A percentile compares a stretch with the other conserved stretches of the same genome.
These are phyloP conservation scores for Pythium phragmiticola DNA, from an alignment of 352 stramenopile genomes.

Conservation along the genomic window DNA sequence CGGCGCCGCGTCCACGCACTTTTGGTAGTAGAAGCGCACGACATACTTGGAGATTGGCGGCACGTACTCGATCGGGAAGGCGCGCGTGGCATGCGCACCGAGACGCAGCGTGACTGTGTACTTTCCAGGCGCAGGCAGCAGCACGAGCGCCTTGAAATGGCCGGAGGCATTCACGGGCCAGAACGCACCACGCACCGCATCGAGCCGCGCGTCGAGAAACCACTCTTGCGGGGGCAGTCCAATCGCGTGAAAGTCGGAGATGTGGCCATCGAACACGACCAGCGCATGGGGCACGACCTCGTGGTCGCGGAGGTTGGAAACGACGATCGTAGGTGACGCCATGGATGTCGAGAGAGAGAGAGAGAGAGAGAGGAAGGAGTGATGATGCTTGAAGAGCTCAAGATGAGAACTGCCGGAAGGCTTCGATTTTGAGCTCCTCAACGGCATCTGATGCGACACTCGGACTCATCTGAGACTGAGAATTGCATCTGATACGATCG, in stretches of 20 bases:
- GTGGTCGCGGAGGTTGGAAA: conserved; percentile 84
- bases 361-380: not conserved
- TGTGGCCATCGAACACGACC: conserved; percentile 48
- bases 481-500: too few relatives aligned
- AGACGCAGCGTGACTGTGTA: conserved; percentile 27
- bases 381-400: not conserved
- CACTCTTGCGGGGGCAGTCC: conserved; percentile 14
- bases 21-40: conserved; percentile 74
- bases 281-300: conserved; percentile 66
- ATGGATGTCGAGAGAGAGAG: conserved; percentile 9
- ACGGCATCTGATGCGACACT: not conserved
- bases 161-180: conserved; percentile 52
- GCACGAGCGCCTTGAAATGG: conserved; percentile 61
- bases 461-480: not conserved
- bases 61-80: conserved; percentile 42
- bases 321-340: conserved; percentile 37
- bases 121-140: conserved; percentile 46
- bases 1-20: conserved; percentile 35
- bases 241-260: conserved; percentile 18
- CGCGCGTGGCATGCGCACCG: conserved; percentile 11
- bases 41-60: conserved; percentile 32
- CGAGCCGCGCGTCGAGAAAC: conserved; percentile 46
- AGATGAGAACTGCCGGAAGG: not conserved
- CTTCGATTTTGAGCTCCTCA: not conserved
- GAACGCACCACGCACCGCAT: conserved; percentile 26